Evolutionary conservation across 1,139 yeast species (phyloP), one percentile per base, ranked within the genome.

Genomic region (Yamadazyma diddensiae): DNA sequence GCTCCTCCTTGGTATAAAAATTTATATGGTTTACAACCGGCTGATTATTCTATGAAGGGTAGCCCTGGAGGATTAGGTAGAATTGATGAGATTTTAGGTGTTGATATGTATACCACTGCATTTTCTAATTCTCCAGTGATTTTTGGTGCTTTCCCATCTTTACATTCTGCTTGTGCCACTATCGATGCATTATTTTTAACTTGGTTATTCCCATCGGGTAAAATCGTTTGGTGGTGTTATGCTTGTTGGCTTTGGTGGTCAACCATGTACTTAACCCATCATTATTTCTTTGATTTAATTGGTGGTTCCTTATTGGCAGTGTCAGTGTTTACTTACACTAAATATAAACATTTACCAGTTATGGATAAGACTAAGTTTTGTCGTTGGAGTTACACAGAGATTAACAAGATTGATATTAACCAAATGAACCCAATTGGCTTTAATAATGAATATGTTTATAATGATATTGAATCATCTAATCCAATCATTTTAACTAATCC

Each of bases 1-100:
- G 97, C 98, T 39, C 95, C 99, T 21, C 99, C 99, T 21, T 92
- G 99, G 99, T 92, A 94, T 57, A 88, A 88, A 55, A 78, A 77
- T 43, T 60, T 81, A 33, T 81, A 92, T 54, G 97, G 96, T 1
- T 71, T 90, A 42, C 79, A 79, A 41, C 94, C 96, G 15, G 98
- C 98, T 5, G 78, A 87, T 58, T 92, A 94, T 59, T 67, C 82
- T 34, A 90, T 92, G 95, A 72, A 72, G 29, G 99, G 98, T 13
- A 82, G 94, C 1, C 96, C 99, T 3, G 99, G 98, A 49, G 99
- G 99, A 0, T 73, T 92, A 43, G 94, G 82, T 13, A 74, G 98
- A 51, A 87, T 92, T 45, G 99, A 92, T 58, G 58, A 65, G 34
- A 59, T 92, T 32, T 65, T 94, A 36, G 95, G 96, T 6, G 55